These are phyloP conservation scores for Cutaneotrichosporon sp. DNA, from an alignment of 1,284 basidiomycete genomes.

Conservation along the genomic window DNA sequence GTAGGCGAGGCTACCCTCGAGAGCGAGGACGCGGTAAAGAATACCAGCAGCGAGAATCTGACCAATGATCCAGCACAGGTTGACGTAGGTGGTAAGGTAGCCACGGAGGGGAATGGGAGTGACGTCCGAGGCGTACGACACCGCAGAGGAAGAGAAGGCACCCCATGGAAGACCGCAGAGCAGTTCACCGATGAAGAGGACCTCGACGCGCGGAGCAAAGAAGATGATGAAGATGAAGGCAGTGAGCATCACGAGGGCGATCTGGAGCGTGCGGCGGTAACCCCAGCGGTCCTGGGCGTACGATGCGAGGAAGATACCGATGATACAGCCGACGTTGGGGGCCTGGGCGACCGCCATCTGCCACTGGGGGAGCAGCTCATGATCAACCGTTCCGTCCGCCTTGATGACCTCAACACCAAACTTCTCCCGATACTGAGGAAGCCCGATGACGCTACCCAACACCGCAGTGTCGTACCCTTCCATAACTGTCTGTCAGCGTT, in stretches of 20 bases:
- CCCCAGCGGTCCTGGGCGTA: constrained; percentile 26
- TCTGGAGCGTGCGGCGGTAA: constrained; percentile 24
- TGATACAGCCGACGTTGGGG: constrained; percentile 20
- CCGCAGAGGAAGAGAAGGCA: constrained; percentile 31
- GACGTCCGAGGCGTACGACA: constrained; percentile 53
- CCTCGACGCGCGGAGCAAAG: constrained; percentile 39
- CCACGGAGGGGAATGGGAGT: constrained; percentile 40
- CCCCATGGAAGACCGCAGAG: constrained; percentile 48
- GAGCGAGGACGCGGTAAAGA: constrained; percentile 20
- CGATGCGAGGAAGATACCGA: constrained; percentile 22
- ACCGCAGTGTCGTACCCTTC: constrained; percentile 14
- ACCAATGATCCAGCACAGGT: constrained; percentile 53
- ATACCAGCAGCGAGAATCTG: constrained; percentile 20
- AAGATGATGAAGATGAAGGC: constrained; percentile 35
- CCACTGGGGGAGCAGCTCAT: constrained; percentile 27
- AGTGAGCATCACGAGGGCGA: constrained; percentile 31
- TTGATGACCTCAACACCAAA: constrained; percentile 6
- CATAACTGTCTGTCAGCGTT: constrained; percentile 3
- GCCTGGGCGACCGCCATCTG: constrained; percentile 26
- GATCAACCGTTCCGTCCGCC: constrained; percentile 4
- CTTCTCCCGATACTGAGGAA: constrained; percentile 16
- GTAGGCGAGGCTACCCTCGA: constrained; percentile 34
- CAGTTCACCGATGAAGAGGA: constrained; percentile 23
- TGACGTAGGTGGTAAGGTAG: constrained; percentile 43
- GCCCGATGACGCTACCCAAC: constrained; percentile 10